Evolutionary conservation across 1,284 basidiomycete species (phyloP).

Genomic region (Microbotryomycetes sp.): DNA sequence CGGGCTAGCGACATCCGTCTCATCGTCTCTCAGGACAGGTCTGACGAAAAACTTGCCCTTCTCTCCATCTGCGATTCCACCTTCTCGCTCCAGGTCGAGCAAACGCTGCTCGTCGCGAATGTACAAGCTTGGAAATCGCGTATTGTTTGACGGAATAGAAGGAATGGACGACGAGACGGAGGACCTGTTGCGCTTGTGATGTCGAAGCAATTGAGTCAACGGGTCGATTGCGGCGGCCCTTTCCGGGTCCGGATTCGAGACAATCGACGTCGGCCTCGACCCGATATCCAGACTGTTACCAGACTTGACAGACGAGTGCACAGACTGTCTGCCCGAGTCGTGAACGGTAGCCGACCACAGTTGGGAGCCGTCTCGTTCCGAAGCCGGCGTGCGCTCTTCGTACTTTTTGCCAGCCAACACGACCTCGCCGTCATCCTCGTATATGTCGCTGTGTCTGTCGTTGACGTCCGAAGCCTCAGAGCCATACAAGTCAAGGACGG

Average conservation of each 20-base stretch:
- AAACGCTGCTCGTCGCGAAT: slow-evolving; percentile 21
- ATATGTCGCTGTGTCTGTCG: not conserved
- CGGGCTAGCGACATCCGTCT: not conserved
- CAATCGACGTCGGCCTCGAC: slow-evolving; percentile 47
- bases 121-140: slow-evolving; percentile 18
- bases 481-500: slow-evolving; percentile 24
- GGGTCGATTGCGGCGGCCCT: not conserved
- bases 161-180: not conserved
- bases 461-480: not conserved
- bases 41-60: slow-evolving; percentile 22
- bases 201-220: not conserved
- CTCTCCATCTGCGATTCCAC: slow-evolving; percentile 14
- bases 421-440: slow-evolving; percentile 3
- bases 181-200: slow-evolving; percentile 13
- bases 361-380: not conserved
- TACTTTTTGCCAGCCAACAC: not conserved
- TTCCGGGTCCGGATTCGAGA: too few relatives aligned
- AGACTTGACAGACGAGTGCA: slow-evolving; percentile 10
- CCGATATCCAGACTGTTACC: slow-evolving; percentile 10
- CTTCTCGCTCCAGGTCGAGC: slow-evolving; percentile 15
- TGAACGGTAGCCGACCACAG: slow-evolving; percentile 24
- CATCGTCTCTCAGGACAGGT: not conserved
- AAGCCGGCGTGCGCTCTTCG: not conserved
- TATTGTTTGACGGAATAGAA: slow-evolving; percentile 2
- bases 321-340: slow-evolving; percentile 13